Percentiles rank a stretch among this genome's conserved stretches.
These are phyloP conservation scores for Cryptococcus sp. DNA, from an alignment of 1,284 basidiomycete genomes.

Conservation along the genomic window DNA sequence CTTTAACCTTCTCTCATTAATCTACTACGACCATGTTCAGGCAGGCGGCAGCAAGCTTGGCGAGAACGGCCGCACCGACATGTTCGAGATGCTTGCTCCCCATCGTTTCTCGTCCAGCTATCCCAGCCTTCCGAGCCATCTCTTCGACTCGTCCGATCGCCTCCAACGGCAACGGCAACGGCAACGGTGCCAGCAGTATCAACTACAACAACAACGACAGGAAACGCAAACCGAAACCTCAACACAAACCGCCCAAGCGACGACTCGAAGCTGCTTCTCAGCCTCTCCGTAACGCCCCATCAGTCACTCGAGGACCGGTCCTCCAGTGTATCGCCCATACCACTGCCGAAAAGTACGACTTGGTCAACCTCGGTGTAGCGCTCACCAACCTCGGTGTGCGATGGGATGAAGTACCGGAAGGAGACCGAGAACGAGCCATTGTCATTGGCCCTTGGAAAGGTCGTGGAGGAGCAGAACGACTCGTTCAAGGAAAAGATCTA, in stretches of 20 bases:
- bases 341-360: constrained; percentile 44
- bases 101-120: neutral
- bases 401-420: constrained; percentile 45
- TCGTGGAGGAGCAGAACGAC: constrained; percentile 35
- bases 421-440: constrained; percentile 39
- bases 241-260: constrained; percentile 45
- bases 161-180: neutral
- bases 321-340: constrained; percentile 47
- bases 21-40: neutral
- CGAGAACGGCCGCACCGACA: neutral
- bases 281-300: constrained; percentile 40
- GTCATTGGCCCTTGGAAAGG: constrained; percentile 47
- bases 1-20: neutral
- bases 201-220: constrained; percentile 1
- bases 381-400: constrained; percentile 34
- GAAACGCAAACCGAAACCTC: constrained; percentile 11
- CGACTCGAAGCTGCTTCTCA: constrained; percentile 45
- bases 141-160: neutral
- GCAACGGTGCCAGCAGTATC: neutral
- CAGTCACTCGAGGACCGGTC: constrained; percentile 43
- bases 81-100: constrained; percentile 3
- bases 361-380: constrained; percentile 29
- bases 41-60: neutral
- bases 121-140: neutral
- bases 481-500: constrained; percentile 37